phyloP scores from a whole-genome alignment of 2,329 filamentous ascomycete species.

The Hirsutella thompsonii region DNA sequence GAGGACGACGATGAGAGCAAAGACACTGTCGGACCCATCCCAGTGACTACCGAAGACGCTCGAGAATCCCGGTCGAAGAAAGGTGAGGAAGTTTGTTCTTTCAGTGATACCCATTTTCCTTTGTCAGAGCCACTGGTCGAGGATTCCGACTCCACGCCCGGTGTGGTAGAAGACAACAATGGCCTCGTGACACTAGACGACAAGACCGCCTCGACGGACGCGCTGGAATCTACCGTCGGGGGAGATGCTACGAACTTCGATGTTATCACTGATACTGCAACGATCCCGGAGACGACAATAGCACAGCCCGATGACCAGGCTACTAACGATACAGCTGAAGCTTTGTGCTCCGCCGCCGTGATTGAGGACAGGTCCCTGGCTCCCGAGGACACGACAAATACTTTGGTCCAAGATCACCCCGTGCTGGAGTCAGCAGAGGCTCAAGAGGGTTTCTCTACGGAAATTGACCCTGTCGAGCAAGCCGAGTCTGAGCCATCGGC shows the following conservation, averaged over 20 bases:
- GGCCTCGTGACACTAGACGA: neutral
- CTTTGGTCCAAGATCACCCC: neutral
- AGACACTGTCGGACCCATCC: slow-evolving; percentile 25
- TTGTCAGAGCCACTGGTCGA: slow-evolving; percentile 17
- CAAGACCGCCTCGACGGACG: neutral
- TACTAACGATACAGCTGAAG: neutral
- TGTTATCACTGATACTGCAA: neutral
- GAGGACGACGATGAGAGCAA: slow-evolving; percentile 25
- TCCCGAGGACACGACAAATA: neutral
- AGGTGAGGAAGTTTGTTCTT: slow-evolving; percentile 29
- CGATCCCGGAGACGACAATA: neutral
- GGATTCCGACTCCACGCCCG: slow-evolving; percentile 10
- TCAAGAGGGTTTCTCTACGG: neutral
- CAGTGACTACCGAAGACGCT: slow-evolving; percentile 17
- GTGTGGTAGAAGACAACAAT: neutral
- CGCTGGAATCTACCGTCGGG: neutral
- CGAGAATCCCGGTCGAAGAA: slow-evolving; percentile 19
- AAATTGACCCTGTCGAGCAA: neutral
- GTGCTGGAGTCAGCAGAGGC: neutral
- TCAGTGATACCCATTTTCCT: slow-evolving; percentile 24
- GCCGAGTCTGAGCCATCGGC: neutral
- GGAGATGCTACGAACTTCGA: neutral
- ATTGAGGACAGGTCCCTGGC: neutral
- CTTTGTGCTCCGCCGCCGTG: neutral
- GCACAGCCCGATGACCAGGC: neutral